phyloP scores from a whole-genome alignment of 805 yeast genomes.

The Clavispora carvajalis region DNA sequence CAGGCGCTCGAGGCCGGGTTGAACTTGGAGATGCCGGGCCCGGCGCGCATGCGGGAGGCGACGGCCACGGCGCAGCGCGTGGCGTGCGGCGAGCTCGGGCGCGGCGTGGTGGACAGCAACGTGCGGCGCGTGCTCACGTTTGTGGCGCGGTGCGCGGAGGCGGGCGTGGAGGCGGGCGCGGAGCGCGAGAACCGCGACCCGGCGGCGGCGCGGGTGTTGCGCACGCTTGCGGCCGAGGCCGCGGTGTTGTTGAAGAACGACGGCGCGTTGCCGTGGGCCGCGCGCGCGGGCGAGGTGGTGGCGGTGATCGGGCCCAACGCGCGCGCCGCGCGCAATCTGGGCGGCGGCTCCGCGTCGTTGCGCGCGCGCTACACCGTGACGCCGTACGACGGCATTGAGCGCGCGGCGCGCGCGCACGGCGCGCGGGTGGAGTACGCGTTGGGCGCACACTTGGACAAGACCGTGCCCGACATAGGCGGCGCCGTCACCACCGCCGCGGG shows the following conservation, averaged over 20 bases:
- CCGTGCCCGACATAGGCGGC: slow-evolving; percentile 27
- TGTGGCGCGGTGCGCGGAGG: slow-evolving; percentile 37
- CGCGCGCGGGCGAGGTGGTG: slow-evolving; percentile 22
- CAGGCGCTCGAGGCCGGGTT: slow-evolving; percentile 50
- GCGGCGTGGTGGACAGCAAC: slow-evolving; percentile 41
- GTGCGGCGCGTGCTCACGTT: slow-evolving; percentile 44
- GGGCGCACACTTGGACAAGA: slow-evolving; percentile 29
- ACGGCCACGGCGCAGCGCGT: slow-evolving; percentile 39
- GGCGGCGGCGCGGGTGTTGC: slow-evolving; percentile 9
- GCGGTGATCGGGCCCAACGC: slow-evolving; percentile 62
- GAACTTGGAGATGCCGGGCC: slow-evolving; percentile 68
- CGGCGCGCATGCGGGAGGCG: slow-evolving; percentile 42
- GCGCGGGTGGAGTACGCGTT: slow-evolving; percentile 21
- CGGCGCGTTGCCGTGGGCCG: slow-evolving; percentile 40
- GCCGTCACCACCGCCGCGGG: slow-evolving; percentile 19
- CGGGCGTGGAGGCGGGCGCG: slow-evolving; percentile 37
- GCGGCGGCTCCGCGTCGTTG: slow-evolving; percentile 64
- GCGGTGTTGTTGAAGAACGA: slow-evolving; percentile 57
- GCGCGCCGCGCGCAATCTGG: slow-evolving; percentile 43
- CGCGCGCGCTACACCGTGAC: slow-evolving; percentile 45
- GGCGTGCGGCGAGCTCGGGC: slow-evolving; percentile 34
- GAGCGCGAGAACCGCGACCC: slow-evolving; percentile 18
- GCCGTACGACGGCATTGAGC: slow-evolving; percentile 43
- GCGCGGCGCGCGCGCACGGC: slow-evolving; percentile 13
- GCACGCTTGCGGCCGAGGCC: slow-evolving; percentile 31